Percentiles rank a stretch among this genome's conserved stretches.
These are phyloP conservation scores for Rhizopus sp. DNA, from an alignment of 371 early-diverging fungal species.

Conservation along the genomic window DNA sequence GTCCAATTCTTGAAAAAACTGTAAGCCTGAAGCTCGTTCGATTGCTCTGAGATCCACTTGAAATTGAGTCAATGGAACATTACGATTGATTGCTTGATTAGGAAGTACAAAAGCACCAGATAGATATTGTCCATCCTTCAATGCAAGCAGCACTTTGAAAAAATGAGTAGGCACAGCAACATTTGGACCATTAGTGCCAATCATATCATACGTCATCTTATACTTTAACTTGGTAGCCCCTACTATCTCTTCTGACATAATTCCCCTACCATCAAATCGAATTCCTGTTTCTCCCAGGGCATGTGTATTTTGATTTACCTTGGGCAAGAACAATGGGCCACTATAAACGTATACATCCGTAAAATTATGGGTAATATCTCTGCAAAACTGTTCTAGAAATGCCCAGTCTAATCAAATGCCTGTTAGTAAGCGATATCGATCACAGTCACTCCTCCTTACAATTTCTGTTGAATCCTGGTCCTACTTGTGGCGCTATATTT, in stretches of 20 bases:
- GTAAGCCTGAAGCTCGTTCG: constrained; percentile 75
- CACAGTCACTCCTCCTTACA: constrained; percentile 35
- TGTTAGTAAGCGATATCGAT: constrained; percentile 4
- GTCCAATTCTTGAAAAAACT: constrained; percentile 68
- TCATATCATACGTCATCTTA: constrained; percentile 61
- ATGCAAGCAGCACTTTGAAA: constrained; percentile 76
- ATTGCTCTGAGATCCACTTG: constrained; percentile 67
- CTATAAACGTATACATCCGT: constrained; percentile 76
- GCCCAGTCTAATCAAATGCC: constrained; percentile 65
- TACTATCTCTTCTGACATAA: background rate
- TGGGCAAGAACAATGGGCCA: constrained; percentile 78
- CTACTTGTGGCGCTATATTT: constrained; percentile 83
- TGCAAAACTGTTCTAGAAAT: constrained; percentile 70
- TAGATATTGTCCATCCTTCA: constrained; percentile 36
- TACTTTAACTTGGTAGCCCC: constrained; percentile 14
- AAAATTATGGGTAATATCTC: constrained; percentile 62
- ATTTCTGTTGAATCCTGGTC: constrained; percentile 79
- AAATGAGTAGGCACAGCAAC: constrained; percentile 92
- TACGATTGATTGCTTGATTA: constrained; percentile 66
- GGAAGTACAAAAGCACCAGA: constrained; percentile 83
- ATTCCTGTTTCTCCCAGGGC: constrained; percentile 3
- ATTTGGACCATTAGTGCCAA: constrained; percentile 77
- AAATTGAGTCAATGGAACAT: constrained; percentile 64
- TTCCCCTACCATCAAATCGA: background rate
- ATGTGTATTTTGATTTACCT: background rate